A percentile compares a stretch with the other conserved stretches of the same genome.
phyloP scores from a whole-genome alignment of 306 rosid genomes.

The Gillenia trifoliata region DNA sequence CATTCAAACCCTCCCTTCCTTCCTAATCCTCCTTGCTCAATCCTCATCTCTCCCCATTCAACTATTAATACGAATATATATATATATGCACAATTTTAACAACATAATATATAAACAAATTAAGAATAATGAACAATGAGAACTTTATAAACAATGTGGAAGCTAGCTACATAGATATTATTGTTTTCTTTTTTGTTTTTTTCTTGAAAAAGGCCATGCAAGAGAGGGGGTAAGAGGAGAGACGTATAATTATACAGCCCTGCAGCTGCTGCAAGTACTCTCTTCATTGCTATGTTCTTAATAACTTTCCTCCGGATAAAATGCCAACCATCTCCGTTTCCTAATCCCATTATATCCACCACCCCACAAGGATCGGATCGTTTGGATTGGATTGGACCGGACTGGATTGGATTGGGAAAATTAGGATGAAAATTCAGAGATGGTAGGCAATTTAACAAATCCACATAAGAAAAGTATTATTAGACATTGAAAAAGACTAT shows the following conservation, averaged over 20 bases:
- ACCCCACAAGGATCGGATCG: background rate
- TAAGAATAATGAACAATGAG: background rate
- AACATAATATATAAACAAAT: background rate
- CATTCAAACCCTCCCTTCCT: conserved; percentile 21
- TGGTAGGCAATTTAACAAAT: conserved; percentile 52
- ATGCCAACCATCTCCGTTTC: conserved; percentile 61
- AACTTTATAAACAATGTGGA: background rate
- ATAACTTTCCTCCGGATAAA: conserved; percentile 36
- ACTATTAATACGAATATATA: too few relatives aligned
- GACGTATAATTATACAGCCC: background rate
- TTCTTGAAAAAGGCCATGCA: background rate
- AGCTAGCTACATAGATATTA: background rate
- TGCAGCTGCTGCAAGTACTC: background rate
- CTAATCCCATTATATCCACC: conserved; percentile 28
- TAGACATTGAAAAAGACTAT: conserved; percentile 13
- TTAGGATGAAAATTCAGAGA: conserved; percentile 39
- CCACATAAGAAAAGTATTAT: conserved; percentile 24
- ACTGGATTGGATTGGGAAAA: conserved; percentile 1
- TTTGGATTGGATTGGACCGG: background rate
- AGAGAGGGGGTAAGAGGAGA: background rate
- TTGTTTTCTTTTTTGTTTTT: background rate
- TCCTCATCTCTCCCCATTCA: background rate
- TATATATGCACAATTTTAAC: background rate
- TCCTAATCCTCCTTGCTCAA: background rate
- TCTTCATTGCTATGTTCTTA: conserved; percentile 14